Evolutionary conservation across 371 early-diverging fungal genomes (phyloP), one percentile per base, ranked within the genome.

Genomic region (Apophysomyces elegans): DNA sequence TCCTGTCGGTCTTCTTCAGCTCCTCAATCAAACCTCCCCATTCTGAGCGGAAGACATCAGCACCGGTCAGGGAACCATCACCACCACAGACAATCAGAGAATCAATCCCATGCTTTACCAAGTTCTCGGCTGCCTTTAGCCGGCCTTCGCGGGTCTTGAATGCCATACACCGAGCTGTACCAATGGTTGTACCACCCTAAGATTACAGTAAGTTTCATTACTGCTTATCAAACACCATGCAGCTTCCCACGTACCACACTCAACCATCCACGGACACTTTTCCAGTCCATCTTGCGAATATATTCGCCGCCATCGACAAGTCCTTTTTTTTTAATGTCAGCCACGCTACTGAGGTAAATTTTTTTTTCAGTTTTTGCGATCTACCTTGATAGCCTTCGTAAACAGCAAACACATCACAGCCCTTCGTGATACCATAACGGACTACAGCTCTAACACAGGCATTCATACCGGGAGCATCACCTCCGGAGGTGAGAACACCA

Each of bases 381-480:
- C 64, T 79, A 88, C 93, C 98, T 83, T 98, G 95, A 76, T 96
- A 99, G 11, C 99, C 99, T 75, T 98, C 96, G 69, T 93, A 94
- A 59, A 99, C 91, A 12, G 90, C 93, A 80, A 86, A 99, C 0
- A 97, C 94, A 50, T 91, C 84, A 72, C 95, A 95, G 1, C 91
- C 93, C 18, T 89, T 85, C 44, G 89, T 83, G 63, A 96, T 88
- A 38, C 96, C 92, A 60, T 95, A 91, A 50, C 99, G 88, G n/a
- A 98, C 95, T 38, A 97, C 91, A 12, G 95, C 91, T 39, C 99
- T 88, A 18, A 99, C 98, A 37, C 94, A 94, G 21, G 98, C 92
- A 73, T 99, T 99, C 99, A 99, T 99, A 56, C 99, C 99, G 12
- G 95, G 96, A 6, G 97, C 91, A 84, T 99, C 99, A 56, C 99